Base-by-base conservation (phyloP, 148 eudicot species). In the Heliamphora exappendiculata region DNA sequence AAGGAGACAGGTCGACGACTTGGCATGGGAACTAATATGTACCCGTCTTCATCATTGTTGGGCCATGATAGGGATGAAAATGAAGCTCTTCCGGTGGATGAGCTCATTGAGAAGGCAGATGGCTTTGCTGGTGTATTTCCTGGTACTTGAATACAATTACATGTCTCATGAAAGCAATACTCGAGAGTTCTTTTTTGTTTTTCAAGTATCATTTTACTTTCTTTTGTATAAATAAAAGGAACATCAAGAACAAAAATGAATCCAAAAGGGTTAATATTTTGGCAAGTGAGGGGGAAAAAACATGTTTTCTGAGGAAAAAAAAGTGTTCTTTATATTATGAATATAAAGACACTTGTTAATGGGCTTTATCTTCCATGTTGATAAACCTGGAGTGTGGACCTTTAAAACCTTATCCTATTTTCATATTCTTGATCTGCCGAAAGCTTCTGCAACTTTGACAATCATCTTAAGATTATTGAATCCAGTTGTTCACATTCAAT, bases 91-190 rank as follows among this genome's bases (percentile, higher is more conserved):
- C 92, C 90, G 2, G 83, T 89, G 34, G 90, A 89, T 71, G 89
- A 85, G 72, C 87, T 87, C 29, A 83, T 88, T 74, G 91, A 88
- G 72, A 85, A 86, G 79, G 86, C 91, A 57, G 91, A 88, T 81
- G 91, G 92, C 60, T 89, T 89, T 83, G 91, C 92, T 59, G 92
- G 89, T 55, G 89, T 87, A 60, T 89, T 89, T 77, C 92, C 92
- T 71, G 92, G 92, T 89, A 72, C 66, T 55, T 29, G 33, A 53
- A 9, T 51, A 4, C 31, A 22, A n/a, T 14, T 5, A 20, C 29
- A 19, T 20, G 26, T 19, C 70, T 13, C 29, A n/a, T 68, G 72
- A 44, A 67, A 44, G 24, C 28, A 29, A 26, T 49, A 45, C 53
- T n/a, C 7, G 13, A 8, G 29, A 24, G 11, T 47, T 16, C 17